Conservation (phyloP, 192 early-diverging fungal species). For the Coemansia sp. region DNA sequence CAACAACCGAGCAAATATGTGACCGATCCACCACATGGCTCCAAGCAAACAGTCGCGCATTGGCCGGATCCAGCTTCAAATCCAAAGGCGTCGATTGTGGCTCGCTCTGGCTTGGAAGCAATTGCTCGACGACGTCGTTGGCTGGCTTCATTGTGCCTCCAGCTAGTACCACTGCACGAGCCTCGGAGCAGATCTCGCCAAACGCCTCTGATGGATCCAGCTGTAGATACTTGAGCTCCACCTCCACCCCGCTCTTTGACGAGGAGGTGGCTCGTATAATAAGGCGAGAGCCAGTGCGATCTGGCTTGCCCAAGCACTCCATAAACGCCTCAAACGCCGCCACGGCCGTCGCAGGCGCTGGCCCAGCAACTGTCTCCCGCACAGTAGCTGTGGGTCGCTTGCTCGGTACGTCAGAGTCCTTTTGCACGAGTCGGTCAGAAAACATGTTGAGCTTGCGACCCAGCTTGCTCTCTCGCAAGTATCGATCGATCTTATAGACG, state of each 20-base stretch:
- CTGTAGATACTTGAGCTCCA: constrained; percentile 75
- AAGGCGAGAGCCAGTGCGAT: constrained; percentile 27
- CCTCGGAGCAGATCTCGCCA: constrained; percentile 70
- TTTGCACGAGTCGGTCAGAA: constrained; percentile 13
- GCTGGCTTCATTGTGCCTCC: constrained; percentile 95
- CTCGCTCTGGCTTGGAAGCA: constrained; percentile 11
- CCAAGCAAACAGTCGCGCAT: constrained; percentile 70
- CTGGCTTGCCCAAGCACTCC: constrained; percentile 34
- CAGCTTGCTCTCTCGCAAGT: constrained; percentile 66
- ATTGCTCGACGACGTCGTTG: constrained; percentile 43
- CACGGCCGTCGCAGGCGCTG: constrained; percentile 29
- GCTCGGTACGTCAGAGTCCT: not conserved
- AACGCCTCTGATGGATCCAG: constrained; percentile 83
- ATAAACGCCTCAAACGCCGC: constrained; percentile 41
- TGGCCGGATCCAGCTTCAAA: constrained; percentile 11
- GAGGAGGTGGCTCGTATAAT: constrained; percentile 8
- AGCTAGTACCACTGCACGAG: constrained; percentile 78
- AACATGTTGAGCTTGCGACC: constrained; percentile 58
- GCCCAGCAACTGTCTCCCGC: not conserved
- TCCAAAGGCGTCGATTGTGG: not conserved
- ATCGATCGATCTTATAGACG: constrained; percentile 71
- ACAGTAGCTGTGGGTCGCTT: not conserved
- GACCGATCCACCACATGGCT: constrained; percentile 80
- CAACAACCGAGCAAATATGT: constrained; percentile 66
- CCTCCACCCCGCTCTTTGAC: not conserved